Conservation (phyloP, 1,284 basidiomycete genomes). For the Cutaneotrichosporon spelunceum region DNA sequence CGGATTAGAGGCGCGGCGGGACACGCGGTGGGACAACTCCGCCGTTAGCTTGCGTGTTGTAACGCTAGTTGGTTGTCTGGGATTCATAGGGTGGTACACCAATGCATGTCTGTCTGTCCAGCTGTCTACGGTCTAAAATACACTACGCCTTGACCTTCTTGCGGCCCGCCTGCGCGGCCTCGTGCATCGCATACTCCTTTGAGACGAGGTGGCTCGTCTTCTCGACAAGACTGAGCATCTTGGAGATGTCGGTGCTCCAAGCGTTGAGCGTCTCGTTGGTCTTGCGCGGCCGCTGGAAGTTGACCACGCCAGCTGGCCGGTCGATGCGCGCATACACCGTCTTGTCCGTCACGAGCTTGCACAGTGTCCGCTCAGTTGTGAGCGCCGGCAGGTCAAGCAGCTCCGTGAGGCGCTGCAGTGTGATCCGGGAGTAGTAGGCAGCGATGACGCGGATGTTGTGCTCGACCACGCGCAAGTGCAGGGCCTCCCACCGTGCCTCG, state of each 20-base stretch:
- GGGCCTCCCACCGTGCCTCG: constrained; percentile 86
- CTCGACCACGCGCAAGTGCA: constrained; percentile 94
- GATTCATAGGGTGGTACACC: constrained; percentile 3
- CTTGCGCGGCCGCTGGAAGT: constrained; percentile 70
- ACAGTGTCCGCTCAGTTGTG: constrained; percentile 83
- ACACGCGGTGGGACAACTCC: constrained; percentile 23
- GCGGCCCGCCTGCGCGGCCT: constrained; percentile 37
- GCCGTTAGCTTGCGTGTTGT: constrained; percentile 6
- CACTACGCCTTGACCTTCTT: constrained; percentile 40
- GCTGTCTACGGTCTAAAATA: constrained; percentile 5
- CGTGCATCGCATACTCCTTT: constrained; percentile 53
- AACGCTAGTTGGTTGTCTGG: neutral
- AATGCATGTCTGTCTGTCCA: constrained; percentile 10
- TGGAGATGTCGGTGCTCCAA: constrained; percentile 94
- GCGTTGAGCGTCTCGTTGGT: constrained; percentile 91
- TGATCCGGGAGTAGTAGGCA: constrained; percentile 92
- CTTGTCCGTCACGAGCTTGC: constrained; percentile 82
- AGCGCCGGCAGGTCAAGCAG: constrained; percentile 80
- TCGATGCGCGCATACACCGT: constrained; percentile 93
- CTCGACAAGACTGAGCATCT: constrained; percentile 59
- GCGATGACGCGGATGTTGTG: constrained; percentile 96
- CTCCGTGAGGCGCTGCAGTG: constrained; percentile 72
- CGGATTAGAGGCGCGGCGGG: constrained; percentile 23
- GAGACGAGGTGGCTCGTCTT: constrained; percentile 57
- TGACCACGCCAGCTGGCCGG: constrained; percentile 82